phyloP scores from a whole-genome alignment of 208 protist species.

The Leishmania guyanensis region DNA sequence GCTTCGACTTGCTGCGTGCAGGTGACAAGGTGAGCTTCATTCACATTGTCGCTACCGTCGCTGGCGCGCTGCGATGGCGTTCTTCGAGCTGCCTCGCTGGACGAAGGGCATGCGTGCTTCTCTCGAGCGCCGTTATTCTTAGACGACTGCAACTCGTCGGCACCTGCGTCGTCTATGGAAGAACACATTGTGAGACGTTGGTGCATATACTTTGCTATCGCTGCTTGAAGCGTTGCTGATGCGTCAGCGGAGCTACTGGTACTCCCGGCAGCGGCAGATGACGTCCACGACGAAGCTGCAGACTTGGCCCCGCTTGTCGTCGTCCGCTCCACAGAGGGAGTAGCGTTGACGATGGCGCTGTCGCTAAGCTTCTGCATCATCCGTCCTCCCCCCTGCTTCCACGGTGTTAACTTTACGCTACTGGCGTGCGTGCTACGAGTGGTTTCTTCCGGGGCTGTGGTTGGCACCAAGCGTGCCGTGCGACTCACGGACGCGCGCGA shows the following conservation, averaged over 20 bases:
- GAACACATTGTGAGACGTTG: neutral
- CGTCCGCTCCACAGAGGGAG: neutral
- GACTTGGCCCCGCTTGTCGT: neutral
- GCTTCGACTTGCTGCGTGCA: constrained; percentile 3
- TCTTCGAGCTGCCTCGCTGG: neutral
- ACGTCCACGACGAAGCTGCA: neutral
- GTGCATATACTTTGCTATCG: constrained; percentile 1
- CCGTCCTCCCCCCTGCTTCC: neutral
- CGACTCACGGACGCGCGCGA: neutral
- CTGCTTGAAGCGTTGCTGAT: neutral
- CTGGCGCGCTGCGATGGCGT: neutral
- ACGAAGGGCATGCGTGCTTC: neutral
- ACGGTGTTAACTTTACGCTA: too few relatives aligned
- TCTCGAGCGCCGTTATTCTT: neutral
- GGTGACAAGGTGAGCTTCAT: neutral
- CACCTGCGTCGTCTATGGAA: neutral
- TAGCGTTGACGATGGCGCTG: neutral
- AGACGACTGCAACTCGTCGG: neutral
- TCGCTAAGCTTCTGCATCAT: constrained; percentile 2
- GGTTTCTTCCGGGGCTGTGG: neutral
- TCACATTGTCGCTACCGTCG: neutral
- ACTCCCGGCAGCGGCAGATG: neutral
- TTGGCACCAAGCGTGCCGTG: neutral
- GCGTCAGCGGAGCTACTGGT: neutral
- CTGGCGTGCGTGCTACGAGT: neutral